Base-by-base conservation (phyloP, 2,329 filamentous ascomycete genomes). In the Aureobasidium sp. region DNA sequence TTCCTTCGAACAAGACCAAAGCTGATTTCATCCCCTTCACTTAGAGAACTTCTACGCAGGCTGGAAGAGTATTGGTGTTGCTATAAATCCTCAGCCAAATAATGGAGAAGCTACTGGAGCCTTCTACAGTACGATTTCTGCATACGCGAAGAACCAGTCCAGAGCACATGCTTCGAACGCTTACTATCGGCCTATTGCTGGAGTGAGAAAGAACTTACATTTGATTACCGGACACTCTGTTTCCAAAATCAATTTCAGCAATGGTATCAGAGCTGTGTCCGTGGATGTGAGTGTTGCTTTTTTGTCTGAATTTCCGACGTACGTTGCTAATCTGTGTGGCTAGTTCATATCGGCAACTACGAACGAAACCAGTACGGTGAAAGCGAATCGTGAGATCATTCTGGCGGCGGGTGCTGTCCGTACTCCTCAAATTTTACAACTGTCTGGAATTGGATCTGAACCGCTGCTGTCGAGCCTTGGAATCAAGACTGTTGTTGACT, bases 101-200 rank as follows among this genome's bases (percentile, higher is more conserved):
- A 62, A 54, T 13, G 63, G 63, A 57, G 63, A 66, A 27, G 68
- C 67, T 4, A 48, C 34, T 7, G 74, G 74, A 9, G 67, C 70
- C 5, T 74, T 72, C 32, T 76, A 72, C 71, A 72, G 68, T 32
- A 69, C 73, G 2, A 72, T 70, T 47, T 71, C 71, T 8, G 69
- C 74, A 64, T 68, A 75, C 57, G 68, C 70, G 1, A 41, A 63
- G 64, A 51, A 67, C 67, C 68, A 72, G 57, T 74, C 71, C 13
- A 66, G 74, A 29, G 73, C 72, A 1, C 69, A 72, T 36, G 72
- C 74, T 2, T 67, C 68, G 21, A 61, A 65, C 16, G 69, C 68
- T 14, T 71, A 71, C 34, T 72, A 73, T 49, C 69, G 73, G 32
- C 66, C 68, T 4, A 63, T 70, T 7, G 64, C 71, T 3, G 44